A percentile compares a stretch with the other conserved stretches of the same genome.
Conservation (phyloP, 1,284 basidiomycete genomes). For the Peniophora sp. region DNA sequence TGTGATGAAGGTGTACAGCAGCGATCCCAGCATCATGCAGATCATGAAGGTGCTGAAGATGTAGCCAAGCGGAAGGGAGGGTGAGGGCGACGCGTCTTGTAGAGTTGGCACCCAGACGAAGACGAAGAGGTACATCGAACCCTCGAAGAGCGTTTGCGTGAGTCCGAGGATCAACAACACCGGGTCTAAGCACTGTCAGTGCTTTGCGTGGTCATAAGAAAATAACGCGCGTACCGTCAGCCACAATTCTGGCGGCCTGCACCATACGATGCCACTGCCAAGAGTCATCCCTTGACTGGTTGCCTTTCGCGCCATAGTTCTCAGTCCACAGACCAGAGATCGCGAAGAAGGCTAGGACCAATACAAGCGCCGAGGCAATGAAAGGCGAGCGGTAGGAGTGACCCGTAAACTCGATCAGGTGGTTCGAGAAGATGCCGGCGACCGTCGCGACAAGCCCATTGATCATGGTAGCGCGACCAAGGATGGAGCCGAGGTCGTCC, state of each 20-base stretch:
- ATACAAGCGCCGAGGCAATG: slow-evolving; percentile 48
- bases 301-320: slow-evolving; percentile 51
- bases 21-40: slow-evolving; percentile 70
- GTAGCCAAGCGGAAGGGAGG: slow-evolving; percentile 56
- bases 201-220: neutral
- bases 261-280: slow-evolving; percentile 47
- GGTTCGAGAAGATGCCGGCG: slow-evolving; percentile 33
- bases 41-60: slow-evolving; percentile 77
- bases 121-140: slow-evolving; percentile 77
- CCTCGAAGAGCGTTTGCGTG: slow-evolving; percentile 72
- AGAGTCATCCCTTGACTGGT: slow-evolving; percentile 26
- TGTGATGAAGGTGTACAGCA: slow-evolving; percentile 53
- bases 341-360: slow-evolving; percentile 46
- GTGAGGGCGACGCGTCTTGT: slow-evolving; percentile 43
- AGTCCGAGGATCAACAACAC: slow-evolving; percentile 60
- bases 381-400: slow-evolving; percentile 50
- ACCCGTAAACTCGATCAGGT: slow-evolving; percentile 15
- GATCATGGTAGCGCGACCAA: slow-evolving; percentile 62
- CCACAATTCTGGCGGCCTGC: slow-evolving; percentile 37
- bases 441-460: slow-evolving; percentile 65
- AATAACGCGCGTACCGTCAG: slow-evolving; percentile 11
- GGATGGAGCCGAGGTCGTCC: slow-evolving; percentile 56
- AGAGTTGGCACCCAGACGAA: slow-evolving; percentile 74
- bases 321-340: slow-evolving; percentile 57
- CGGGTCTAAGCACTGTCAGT: slow-evolving; percentile 33